A percentile compares a stretch with the other conserved stretches of the same genome.
Conservation (phyloP, 2,329 filamentous ascomycete species). For the Fusarium cicatricum region DNA sequence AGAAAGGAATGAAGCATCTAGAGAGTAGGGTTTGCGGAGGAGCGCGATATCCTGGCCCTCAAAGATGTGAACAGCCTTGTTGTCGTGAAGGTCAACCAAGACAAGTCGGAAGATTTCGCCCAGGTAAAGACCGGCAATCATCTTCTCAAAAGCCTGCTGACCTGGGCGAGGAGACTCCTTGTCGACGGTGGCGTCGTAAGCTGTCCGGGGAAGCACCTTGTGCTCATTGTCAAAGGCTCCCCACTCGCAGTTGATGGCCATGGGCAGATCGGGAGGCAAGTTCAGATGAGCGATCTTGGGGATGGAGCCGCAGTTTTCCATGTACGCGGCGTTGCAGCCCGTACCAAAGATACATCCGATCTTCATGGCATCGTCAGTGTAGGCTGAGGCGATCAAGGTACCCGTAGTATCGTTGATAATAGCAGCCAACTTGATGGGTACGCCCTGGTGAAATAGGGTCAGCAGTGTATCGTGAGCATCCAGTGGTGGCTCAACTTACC, state of each 20-base stretch:
- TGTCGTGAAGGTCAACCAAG: slow-evolving; percentile 85
- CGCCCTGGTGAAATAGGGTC: slow-evolving; percentile 61
- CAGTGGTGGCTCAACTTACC: slow-evolving; percentile 38
- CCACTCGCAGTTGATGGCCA: slow-evolving; percentile 98
- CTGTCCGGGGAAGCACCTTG: slow-evolving; percentile 83
- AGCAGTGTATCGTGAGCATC: slow-evolving; percentile 3
- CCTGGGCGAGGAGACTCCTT: slow-evolving; percentile 90
- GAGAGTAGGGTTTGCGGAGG: slow-evolving; percentile 84
- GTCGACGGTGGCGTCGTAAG: slow-evolving; percentile 88
- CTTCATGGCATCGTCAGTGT: slow-evolving; percentile 92
- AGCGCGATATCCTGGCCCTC: slow-evolving; percentile 80
- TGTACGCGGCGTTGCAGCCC: slow-evolving; percentile 97
- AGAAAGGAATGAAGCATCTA: slow-evolving; percentile 94
- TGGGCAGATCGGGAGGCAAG: slow-evolving; percentile 81
- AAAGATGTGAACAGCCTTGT: slow-evolving; percentile 78
- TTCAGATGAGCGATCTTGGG: slow-evolving; percentile 95
- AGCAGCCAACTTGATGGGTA: slow-evolving; percentile 91
- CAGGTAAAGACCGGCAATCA: slow-evolving; percentile 94
- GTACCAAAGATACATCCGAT: slow-evolving; percentile 99
- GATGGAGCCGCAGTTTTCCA: slow-evolving; percentile 90
- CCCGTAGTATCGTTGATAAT: slow-evolving; percentile 98
- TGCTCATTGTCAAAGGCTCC: slow-evolving; percentile 97
- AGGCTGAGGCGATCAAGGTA: slow-evolving; percentile 94
- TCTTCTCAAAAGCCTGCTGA: slow-evolving; percentile 97
- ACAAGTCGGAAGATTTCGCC: slow-evolving; percentile 94